Evolutionary conservation across 192 early-diverging fungal genomes (phyloP).

Genomic region (Mortierella hygrophila): DNA sequence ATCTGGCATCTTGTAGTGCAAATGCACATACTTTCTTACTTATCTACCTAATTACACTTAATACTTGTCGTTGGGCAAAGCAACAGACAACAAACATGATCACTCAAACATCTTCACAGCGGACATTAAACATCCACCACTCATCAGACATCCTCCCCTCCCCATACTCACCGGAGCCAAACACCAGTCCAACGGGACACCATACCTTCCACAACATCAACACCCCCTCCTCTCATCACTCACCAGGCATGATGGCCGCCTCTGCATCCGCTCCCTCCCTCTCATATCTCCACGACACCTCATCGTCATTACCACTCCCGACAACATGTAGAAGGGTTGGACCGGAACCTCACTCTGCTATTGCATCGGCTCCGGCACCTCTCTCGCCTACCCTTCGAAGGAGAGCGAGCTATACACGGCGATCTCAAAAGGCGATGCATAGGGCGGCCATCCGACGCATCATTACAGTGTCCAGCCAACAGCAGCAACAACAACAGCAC

Average conservation of each 20-base stretch:
- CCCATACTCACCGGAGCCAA: background rate
- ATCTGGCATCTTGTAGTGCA: background rate
- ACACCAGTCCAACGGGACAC: background rate
- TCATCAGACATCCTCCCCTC: background rate
- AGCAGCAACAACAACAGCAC: conserved; percentile 23
- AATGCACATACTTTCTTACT: background rate
- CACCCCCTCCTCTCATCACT: background rate
- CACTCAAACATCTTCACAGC: background rate
- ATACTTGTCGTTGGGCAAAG: background rate
- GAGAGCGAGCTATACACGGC: conserved; percentile 18
- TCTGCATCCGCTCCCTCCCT: background rate
- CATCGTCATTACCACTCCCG: background rate
- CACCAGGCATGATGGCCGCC: background rate
- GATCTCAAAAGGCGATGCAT: conserved; percentile 32
- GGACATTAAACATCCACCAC: background rate
- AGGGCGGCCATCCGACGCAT: conserved; percentile 28
- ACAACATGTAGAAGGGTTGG: background rate
- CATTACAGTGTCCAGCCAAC: conserved; percentile 26
- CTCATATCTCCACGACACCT: background rate
- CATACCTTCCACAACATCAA: background rate
- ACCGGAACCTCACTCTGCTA: background rate
- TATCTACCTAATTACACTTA: background rate
- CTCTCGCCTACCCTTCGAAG: conserved; percentile 11
- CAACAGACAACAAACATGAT: background rate
- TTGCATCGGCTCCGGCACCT: background rate